phyloP scores from a whole-genome alignment of 257 asterid species.

The Gynochthodes officinalis region DNA sequence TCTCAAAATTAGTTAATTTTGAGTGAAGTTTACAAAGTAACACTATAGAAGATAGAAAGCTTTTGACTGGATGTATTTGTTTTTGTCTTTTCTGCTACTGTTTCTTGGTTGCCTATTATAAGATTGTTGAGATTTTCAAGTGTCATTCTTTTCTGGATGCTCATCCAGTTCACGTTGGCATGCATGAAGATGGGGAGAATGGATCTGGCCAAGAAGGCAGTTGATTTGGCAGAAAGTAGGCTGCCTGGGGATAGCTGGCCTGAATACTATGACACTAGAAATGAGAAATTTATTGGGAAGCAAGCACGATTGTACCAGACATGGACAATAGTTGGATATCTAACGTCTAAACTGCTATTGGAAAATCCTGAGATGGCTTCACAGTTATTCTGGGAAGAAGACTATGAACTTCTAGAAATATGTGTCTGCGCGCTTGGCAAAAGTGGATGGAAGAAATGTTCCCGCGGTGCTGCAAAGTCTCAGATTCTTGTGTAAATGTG shows the following conservation, averaged over 20 bases:
- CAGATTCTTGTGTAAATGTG: slow-evolving; percentile 60
- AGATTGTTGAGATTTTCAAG: slow-evolving; percentile 12
- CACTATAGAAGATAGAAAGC: background rate
- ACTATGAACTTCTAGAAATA: slow-evolving; percentile 75
- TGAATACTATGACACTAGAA: slow-evolving; percentile 75
- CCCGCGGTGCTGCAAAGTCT: slow-evolving; percentile 72
- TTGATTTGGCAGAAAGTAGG: slow-evolving; percentile 57
- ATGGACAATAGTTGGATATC: slow-evolving; percentile 80
- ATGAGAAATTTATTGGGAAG: slow-evolving; percentile 74
- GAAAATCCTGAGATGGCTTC: slow-evolving; percentile 72
- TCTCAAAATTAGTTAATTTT: background rate
- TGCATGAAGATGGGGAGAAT: slow-evolving; percentile 85
- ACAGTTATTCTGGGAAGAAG: slow-evolving; percentile 78
- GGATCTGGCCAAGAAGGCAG: slow-evolving; percentile 69
- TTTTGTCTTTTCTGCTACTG: background rate
- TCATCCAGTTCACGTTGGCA: slow-evolving; percentile 81
- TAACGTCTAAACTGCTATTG: slow-evolving; percentile 74
- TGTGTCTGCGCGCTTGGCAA: slow-evolving; percentile 75
- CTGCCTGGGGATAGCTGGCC: slow-evolving; percentile 72
- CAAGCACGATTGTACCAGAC: slow-evolving; percentile 82
- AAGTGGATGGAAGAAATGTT: slow-evolving; percentile 66
- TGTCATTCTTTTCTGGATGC: background rate
- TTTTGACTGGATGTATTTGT: background rate
- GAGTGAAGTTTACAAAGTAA: no score
- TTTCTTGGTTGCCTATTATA: slow-evolving; percentile 14